Evolutionary conservation across 495 filamentous ascomycete species (phyloP), one percentile per base, ranked within the genome.

Genomic region (Rusavskia elegans): DNA sequence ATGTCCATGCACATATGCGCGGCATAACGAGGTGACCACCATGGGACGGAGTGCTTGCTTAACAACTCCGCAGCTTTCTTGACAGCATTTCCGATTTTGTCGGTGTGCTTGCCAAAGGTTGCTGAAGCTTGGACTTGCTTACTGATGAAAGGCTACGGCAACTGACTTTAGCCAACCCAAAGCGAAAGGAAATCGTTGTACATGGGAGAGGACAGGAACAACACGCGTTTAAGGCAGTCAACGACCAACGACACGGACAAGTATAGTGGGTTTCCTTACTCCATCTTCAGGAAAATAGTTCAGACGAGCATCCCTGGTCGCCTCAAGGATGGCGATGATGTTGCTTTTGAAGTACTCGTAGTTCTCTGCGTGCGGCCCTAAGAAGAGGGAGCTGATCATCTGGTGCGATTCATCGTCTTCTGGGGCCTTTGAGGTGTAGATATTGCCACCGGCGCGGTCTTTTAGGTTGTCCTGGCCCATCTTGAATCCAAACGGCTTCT

Each of bases 1-100:
- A 61, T 53, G 42, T 67, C 64, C 9, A 56, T 66, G 48, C 55
- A 68, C 71, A 76, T 74, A 54, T 76, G 71, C 5, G 55, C 68
- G 20, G 66, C 56, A 57, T 76, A 74, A 2, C 68, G 59, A 9
- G 71, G 69, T 5, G 63, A 68, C 53, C 53, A 76, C 53, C 69
- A 70, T 0, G 72, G 70, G 29, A 74, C 62, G 10, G 63, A 67
- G 51, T 68, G 57, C 41, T 61, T 55, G 5, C 63, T 64, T 5
- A 74, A 52, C 11, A 64, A 36, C n/a, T 61, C 27, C 16, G 56
- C 56, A 11, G 59, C 61, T 38, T 54, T 51, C 19, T 51, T 20
- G 16, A 64, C 57, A 10, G 64, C 60, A 17, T 53, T 61, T 40
- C 46, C 39, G 35, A 67, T 53, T 45, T 64, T 65, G 37, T 53